Conservation (phyloP, 2,329 filamentous ascomycete genomes). For the Claviceps arundinis region DNA sequence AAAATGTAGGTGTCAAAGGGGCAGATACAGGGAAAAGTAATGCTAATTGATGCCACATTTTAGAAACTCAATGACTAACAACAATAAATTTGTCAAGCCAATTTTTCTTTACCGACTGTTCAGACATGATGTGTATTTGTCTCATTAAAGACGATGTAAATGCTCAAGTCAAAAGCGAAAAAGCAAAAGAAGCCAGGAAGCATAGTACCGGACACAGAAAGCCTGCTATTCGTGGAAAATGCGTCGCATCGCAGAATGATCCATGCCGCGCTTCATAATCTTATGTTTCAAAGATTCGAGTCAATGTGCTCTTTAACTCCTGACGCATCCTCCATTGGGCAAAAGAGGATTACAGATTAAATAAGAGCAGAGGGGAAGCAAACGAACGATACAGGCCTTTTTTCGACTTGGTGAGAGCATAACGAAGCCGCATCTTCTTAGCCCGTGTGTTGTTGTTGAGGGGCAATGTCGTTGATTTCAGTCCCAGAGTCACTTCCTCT, state of each 20-base stretch:
- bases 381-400: background rate
- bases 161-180: background rate
- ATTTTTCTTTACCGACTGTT: constrained; percentile 2
- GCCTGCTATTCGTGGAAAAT: background rate
- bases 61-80: background rate
- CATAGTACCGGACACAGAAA: background rate
- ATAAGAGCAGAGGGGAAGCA: background rate
- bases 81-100: background rate
- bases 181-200: background rate
- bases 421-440: background rate
- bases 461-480: constrained; percentile 21
- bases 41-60: background rate
- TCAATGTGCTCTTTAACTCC: background rate
- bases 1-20: background rate
- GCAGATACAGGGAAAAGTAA: background rate
- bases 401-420: background rate
- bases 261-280: background rate
- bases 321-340: background rate
- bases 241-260: background rate
- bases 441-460: constrained; percentile 8
- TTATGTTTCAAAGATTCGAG: background rate
- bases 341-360: background rate
- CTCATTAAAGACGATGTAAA: background rate
- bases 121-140: background rate
- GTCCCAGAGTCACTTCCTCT: constrained; percentile 25